Base-by-base conservation (phyloP, 371 early-diverging fungal species). In the Mortierella sp. region DNA sequence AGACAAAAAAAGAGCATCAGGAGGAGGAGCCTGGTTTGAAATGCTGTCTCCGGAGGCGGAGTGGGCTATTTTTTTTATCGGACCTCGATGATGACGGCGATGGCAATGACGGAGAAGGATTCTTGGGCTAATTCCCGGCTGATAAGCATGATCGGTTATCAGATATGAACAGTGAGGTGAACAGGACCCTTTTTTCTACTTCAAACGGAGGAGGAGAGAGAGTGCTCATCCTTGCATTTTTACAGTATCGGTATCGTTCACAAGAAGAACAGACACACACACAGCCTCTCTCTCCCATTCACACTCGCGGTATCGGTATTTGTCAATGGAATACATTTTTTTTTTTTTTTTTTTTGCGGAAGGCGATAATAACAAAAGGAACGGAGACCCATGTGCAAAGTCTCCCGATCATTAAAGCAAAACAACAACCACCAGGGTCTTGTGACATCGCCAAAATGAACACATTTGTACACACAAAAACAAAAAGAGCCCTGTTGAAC, bases 21-120 rank as follows among this genome's bases (percentile, higher is more conserved):
- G 63, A 14, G 29, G 58, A 32, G 65, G 65, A 63, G 65, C 38
- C 65, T 32, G 65, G 35, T 65, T 65, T 65, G 65, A 60, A 32
- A 32, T 12, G 38, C 48, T 8, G 14, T 65, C 38, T 65, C 24
- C 41, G 16, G 60, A 18, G 51, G 51, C 51, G 48, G 48, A 21
- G 51, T 51, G 38, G 7, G 35, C 58, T 58, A 27, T 29, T 54
- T n/a, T 27, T 58, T n/a, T 58, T 24, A 5, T 24, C 24, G 54
- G 54, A 41, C 63, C 5, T 4, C 16, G 29, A 63, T 63, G 18
- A 35, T 14, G 63, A 14, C 2, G 29, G 4, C 16, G 18, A 65
- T 38, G 65, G 8, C 38, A 16, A 38, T 38, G 65, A 65, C 27
- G 35, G 65, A 63, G 38, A 32, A 63, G 12, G 32, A n/a, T 4